Evolutionary conservation across 2,329 filamentous ascomycete species (phyloP).

Genomic region (Fusarium sp.): DNA sequence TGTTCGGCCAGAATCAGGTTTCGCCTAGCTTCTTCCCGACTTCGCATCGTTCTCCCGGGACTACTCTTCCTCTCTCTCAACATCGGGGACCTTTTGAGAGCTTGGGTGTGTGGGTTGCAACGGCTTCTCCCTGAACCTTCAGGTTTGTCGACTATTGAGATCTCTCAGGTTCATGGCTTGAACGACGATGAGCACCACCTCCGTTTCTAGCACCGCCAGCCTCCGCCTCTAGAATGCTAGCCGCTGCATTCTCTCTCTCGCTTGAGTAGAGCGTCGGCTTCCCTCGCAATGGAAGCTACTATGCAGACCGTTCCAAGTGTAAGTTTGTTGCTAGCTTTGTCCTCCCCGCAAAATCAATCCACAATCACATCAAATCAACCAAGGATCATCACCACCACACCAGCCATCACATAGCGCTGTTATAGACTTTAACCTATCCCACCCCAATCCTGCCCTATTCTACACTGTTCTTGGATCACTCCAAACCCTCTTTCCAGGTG

Average conservation of each 20-base stretch:
- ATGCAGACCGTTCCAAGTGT: slow-evolving; percentile 68
- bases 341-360: slow-evolving; percentile 39
- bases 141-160: slow-evolving; percentile 30
- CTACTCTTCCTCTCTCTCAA: slow-evolving; percentile 27
- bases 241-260: slow-evolving; percentile 52
- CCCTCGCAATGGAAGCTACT: slow-evolving; percentile 54
- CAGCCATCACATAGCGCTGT: slow-evolving; percentile 34
- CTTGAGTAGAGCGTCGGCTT: slow-evolving; percentile 54
- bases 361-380: slow-evolving; percentile 32
- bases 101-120: slow-evolving; percentile 33
- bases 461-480: slow-evolving; percentile 27
- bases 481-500: slow-evolving; percentile 40
- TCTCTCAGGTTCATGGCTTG: slow-evolving; percentile 44
- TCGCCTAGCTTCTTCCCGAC: slow-evolving; percentile 39
- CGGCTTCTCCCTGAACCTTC: slow-evolving; percentile 20
- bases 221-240: slow-evolving; percentile 52
- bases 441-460: slow-evolving; percentile 31
- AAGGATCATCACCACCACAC: slow-evolving; percentile 42
- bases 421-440: slow-evolving; percentile 45
- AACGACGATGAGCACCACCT: slow-evolving; percentile 49
- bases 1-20: slow-evolving; percentile 33
- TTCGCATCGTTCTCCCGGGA: slow-evolving; percentile 24
- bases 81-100: slow-evolving; percentile 31
- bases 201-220: slow-evolving; percentile 46
- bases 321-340: slow-evolving; percentile 51